Percentiles rank a stretch among this genome's conserved stretches.
Evolutionary conservation across 2,329 filamentous ascomycete genomes (phyloP).

Genomic region (Grosmannia penicillata): DNA sequence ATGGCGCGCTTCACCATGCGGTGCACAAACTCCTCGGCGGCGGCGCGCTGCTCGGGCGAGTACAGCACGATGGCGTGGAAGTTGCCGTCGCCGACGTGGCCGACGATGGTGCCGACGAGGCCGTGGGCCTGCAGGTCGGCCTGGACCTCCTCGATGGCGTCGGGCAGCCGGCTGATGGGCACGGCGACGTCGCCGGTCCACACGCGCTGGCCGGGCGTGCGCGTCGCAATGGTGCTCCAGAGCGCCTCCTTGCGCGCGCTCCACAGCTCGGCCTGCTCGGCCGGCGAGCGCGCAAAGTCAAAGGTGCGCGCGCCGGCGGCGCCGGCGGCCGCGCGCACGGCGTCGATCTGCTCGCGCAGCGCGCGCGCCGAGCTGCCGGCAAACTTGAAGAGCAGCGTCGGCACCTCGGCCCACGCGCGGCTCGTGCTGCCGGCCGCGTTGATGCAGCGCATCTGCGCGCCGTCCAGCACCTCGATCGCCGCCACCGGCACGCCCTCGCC

Average conservation of each 20-base stretch:
- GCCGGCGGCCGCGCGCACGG: slow-evolving; percentile 50
- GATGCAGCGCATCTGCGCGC: slow-evolving; percentile 69
- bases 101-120: slow-evolving; percentile 57
- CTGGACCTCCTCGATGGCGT: slow-evolving; percentile 67
- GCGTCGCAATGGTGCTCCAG: slow-evolving; percentile 63
- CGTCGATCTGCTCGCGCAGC: slow-evolving; percentile 65
- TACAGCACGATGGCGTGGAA: slow-evolving; percentile 47
- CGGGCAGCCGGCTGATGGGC: slow-evolving; percentile 57
- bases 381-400: slow-evolving; percentile 79
- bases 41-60: slow-evolving; percentile 50
- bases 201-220: slow-evolving; percentile 51
- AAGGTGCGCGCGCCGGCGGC: slow-evolving; percentile 50
- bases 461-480: slow-evolving; percentile 85
- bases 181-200: slow-evolving; percentile 85
- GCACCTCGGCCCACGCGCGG: slow-evolving; percentile 54
- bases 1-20: slow-evolving; percentile 77
- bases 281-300: slow-evolving; percentile 56
- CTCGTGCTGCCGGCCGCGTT: slow-evolving; percentile 51
- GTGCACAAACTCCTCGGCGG: slow-evolving; percentile 59
- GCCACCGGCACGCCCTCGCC: slow-evolving; percentile 70
- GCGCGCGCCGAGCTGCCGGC: slow-evolving; percentile 46
- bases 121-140: slow-evolving; percentile 53
- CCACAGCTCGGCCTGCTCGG: slow-evolving; percentile 66
- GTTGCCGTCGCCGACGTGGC: slow-evolving; percentile 57
- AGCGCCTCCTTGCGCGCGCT: slow-evolving; percentile 71